Percentiles rank a stretch among this genome's conserved stretches.
Evolutionary conservation across 495 filamentous ascomycete genomes (phyloP).

Genomic region (Aspergillus wentii): DNA sequence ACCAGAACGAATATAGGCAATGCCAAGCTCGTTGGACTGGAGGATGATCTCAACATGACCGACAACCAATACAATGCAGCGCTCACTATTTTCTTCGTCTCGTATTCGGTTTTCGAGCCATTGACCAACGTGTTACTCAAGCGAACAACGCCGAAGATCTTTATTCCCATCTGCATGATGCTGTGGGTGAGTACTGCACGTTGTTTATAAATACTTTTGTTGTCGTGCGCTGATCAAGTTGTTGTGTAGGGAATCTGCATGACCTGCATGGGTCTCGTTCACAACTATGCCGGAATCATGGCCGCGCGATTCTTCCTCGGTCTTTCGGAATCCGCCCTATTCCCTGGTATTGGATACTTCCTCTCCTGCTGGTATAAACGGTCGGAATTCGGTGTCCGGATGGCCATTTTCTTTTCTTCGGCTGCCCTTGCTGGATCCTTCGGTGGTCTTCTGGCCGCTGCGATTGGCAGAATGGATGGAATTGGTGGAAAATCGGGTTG

Average conservation of each 20-base stretch:
- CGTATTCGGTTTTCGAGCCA: constrained; percentile 83
- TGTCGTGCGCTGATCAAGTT: background rate
- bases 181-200: constrained; percentile 36
- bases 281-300: constrained; percentile 75
- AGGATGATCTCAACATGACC: constrained; percentile 59
- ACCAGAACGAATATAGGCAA: constrained; percentile 78
- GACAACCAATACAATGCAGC: constrained; percentile 69
- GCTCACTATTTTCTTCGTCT: constrained; percentile 87
- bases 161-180: constrained; percentile 56
- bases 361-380: constrained; percentile 85
- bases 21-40: constrained; percentile 73
- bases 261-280: constrained; percentile 77
- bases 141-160: constrained; percentile 64
- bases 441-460: constrained; percentile 76
- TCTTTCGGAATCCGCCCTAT: constrained; percentile 76
- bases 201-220: background rate
- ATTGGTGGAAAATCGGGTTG: constrained; percentile 62
- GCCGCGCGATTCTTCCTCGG: constrained; percentile 84
- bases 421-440: constrained; percentile 83
- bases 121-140: constrained; percentile 88
- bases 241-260: constrained; percentile 67
- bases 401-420: constrained; percentile 88
- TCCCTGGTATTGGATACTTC: constrained; percentile 86
- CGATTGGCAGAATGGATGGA: constrained; percentile 72
- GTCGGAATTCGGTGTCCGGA: constrained; percentile 68